phyloP scores from a whole-genome alignment of 169 alveolate genomes.

The Cyclospora cayetanensis region DNA sequence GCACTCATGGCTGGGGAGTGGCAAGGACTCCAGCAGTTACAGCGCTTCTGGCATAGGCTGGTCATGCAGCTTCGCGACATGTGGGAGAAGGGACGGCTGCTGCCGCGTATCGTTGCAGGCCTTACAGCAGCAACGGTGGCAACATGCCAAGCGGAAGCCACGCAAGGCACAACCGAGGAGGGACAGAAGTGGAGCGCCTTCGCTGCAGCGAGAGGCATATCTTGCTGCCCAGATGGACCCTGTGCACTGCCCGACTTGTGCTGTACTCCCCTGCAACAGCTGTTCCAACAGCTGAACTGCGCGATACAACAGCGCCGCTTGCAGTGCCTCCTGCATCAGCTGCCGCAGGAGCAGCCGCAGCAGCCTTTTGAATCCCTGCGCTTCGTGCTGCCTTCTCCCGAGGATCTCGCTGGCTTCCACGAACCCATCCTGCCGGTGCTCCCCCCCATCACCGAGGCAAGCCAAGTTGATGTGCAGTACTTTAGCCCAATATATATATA shows the following conservation, averaged over 20 bases:
- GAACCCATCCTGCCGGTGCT: slow-evolving; percentile 46
- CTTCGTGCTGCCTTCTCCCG: slow-evolving; percentile 20
- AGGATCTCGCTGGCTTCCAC: slow-evolving; percentile 7
- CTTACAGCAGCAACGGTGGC: slow-evolving; percentile 16
- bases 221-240: slow-evolving; percentile 62
- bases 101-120: slow-evolving; percentile 58
- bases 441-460: slow-evolving; percentile 47
- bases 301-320: slow-evolving; percentile 53
- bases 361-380: slow-evolving; percentile 48
- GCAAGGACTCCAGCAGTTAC: slow-evolving; percentile 20
- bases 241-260: slow-evolving; percentile 41
- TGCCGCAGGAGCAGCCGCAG: slow-evolving; percentile 48
- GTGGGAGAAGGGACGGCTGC: slow-evolving; percentile 39
- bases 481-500: too few species aligned
- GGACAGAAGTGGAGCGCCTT: slow-evolving; percentile 12
- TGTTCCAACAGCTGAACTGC: slow-evolving; percentile 56
- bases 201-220: slow-evolving; percentile 40
- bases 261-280: slow-evolving; percentile 46
- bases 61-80: slow-evolving; percentile 11
- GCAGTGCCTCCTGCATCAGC: slow-evolving; percentile 22
- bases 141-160: background rate
- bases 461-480: too few species aligned
- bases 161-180: background rate
- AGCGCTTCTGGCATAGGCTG: slow-evolving; percentile 15
- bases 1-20: slow-evolving; percentile 45